phyloP scores from a whole-genome alignment of 2,329 filamentous ascomycete genomes.

The Trichoderma brevicompactum region DNA sequence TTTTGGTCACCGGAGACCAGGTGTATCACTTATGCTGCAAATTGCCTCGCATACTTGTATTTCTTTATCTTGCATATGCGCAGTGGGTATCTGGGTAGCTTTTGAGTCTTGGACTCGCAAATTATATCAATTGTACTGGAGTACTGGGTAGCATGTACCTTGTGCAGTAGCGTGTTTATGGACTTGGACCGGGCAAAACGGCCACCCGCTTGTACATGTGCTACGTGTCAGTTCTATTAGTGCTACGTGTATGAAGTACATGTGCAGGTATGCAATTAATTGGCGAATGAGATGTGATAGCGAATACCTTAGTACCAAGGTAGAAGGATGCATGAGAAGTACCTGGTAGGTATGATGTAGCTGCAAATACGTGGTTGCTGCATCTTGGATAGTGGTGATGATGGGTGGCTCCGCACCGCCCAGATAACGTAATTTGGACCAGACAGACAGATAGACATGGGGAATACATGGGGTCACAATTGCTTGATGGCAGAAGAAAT shows the following conservation, averaged over 20 bases:
- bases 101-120: slow-evolving; percentile 22
- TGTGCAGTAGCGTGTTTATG: slow-evolving; percentile 17
- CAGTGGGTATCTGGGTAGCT: slow-evolving; percentile 24
- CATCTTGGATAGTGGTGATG: slow-evolving; percentile 1
- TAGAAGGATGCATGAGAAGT: background rate
- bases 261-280: background rate
- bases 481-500: too few species aligned
- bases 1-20: background rate
- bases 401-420: background rate
- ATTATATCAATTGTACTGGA: slow-evolving; percentile 18
- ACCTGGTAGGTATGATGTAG: too few species aligned
- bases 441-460: background rate
- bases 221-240: background rate
- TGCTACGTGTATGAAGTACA: background rate
- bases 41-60: slow-evolving; percentile 21
- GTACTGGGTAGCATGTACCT: background rate
- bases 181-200: slow-evolving; percentile 6
- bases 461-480: too few species aligned
- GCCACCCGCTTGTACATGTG: background rate
- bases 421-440: background rate
- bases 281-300: background rate
- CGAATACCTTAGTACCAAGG: too few species aligned
- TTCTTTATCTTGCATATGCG: slow-evolving; percentile 26
- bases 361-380: background rate
- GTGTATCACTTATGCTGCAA: slow-evolving; percentile 19